Evolutionary conservation across 164 flowering plant genomes (phyloP).

Genomic region (Berberis vulgaris): DNA sequence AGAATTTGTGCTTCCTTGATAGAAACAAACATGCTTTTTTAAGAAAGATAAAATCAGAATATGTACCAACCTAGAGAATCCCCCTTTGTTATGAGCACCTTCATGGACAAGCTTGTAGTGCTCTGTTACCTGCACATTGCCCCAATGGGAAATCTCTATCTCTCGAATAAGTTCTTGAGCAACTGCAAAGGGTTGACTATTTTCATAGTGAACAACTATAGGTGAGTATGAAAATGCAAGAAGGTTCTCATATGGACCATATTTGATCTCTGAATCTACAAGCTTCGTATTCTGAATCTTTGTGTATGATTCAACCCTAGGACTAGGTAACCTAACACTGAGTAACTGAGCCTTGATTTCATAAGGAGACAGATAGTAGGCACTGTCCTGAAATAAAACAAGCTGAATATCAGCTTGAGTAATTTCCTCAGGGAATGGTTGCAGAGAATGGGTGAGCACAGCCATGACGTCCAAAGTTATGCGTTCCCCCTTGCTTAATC

Average conservation of each 20-base stretch:
- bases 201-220: conserved; percentile 63
- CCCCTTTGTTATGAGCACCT: conserved; percentile 81
- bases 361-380: conserved; percentile 74
- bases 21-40: background rate
- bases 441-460: conserved; percentile 53
- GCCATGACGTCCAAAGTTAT: conserved; percentile 55
- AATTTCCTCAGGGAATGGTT: conserved; percentile 84
- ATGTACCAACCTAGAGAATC: conserved; percentile 72
- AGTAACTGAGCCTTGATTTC: conserved; percentile 58
- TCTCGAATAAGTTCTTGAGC: conserved; percentile 77
- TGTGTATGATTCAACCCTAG: conserved; percentile 78
- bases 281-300: conserved; percentile 56
- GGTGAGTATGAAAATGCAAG: conserved; percentile 65
- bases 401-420: conserved; percentile 82
- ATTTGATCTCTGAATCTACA: conserved; percentile 79
- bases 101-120: conserved; percentile 70
- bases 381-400: conserved; percentile 70
- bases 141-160: conserved; percentile 96
- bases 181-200: conserved; percentile 68
- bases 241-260: conserved; percentile 75
- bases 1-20: background rate
- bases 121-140: conserved; percentile 83
- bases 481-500: conserved; percentile 47
- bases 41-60: background rate
- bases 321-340: conserved; percentile 52